A percentile compares a stretch with the other conserved stretches of the same genome.
Evolutionary conservation across 192 early-diverging fungal species (phyloP).

Genomic region (Backusella sp.): DNA sequence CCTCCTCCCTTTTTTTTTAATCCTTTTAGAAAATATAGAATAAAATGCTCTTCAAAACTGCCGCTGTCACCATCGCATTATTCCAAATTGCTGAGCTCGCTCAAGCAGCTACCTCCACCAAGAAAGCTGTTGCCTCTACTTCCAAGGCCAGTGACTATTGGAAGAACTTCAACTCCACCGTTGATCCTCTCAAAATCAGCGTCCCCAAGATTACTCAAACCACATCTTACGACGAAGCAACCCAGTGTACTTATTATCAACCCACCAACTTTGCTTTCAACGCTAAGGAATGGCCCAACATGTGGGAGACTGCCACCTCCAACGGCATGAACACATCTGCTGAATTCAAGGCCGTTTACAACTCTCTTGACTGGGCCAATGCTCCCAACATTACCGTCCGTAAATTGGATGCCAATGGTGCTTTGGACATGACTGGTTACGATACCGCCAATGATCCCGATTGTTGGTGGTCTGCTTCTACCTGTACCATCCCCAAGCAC

Average conservation of each 20-base stretch:
- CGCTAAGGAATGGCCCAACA: constrained; percentile 26
- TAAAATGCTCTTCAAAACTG: constrained; percentile 30
- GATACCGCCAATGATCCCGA: constrained; percentile 21
- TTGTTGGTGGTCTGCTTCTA: constrained; percentile 46
- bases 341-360: constrained; percentile 40
- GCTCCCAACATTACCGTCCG: constrained; percentile 38
- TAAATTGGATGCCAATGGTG: constrained; percentile 15
- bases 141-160: constrained; percentile 10
- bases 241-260: constrained; percentile 28
- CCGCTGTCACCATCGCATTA: constrained; percentile 23
- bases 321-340: constrained; percentile 38
- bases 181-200: constrained; percentile 31
- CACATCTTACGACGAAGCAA: constrained; percentile 30
- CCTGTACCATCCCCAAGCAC: constrained; percentile 29
- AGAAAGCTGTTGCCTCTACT: constrained; percentile 14
- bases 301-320: constrained; percentile 34
- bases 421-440: constrained; percentile 29
- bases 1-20: constrained; percentile 16
- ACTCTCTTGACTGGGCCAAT: constrained; percentile 41
- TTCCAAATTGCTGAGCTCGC: constrained; percentile 17
- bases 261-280: constrained; percentile 13
- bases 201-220: constrained; percentile 31
- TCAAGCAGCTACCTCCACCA: constrained; percentile 13
- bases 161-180: constrained; percentile 18
- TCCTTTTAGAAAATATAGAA: background rate